phyloP scores from a whole-genome alignment of 768 basidiomycete species.

The Lyophyllum atratum region DNA sequence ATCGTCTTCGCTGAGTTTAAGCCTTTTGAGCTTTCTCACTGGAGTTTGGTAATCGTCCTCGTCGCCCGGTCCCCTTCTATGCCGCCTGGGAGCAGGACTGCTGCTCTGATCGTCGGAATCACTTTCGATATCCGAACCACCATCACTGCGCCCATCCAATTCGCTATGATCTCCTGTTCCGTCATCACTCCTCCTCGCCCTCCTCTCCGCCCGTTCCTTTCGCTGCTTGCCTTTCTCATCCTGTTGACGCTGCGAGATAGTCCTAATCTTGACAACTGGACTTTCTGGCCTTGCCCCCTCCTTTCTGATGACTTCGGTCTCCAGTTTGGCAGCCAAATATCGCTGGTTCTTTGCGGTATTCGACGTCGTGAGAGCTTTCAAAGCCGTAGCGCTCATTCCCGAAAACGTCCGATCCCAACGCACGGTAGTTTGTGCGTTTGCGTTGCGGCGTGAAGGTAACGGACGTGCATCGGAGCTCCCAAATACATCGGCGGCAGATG shows the following conservation, averaged over 20 bases:
- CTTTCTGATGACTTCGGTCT: slow-evolving; percentile 71
- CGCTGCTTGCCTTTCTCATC: slow-evolving; percentile 61
- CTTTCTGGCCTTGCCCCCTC: slow-evolving; percentile 76
- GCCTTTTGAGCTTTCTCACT: slow-evolving; percentile 34
- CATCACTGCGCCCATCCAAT: slow-evolving; percentile 31
- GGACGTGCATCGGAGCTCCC: slow-evolving; percentile 28
- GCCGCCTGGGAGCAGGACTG: slow-evolving; percentile 30
- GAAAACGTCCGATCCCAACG: slow-evolving; percentile 47
- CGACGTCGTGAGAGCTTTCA: slow-evolving; percentile 68
- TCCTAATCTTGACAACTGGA: slow-evolving; percentile 73
- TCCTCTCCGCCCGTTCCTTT: slow-evolving; percentile 59
- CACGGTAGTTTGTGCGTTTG: slow-evolving; percentile 26
- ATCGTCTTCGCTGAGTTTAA: slow-evolving; percentile 42
- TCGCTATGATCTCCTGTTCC: slow-evolving; percentile 18
- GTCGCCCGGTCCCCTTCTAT: slow-evolving; percentile 73
- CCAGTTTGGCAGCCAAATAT: slow-evolving; percentile 58
- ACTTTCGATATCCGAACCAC: slow-evolving; percentile 26
- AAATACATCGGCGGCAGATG: slow-evolving; percentile 39
- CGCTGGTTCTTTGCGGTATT: slow-evolving; percentile 77
- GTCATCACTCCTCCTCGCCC: slow-evolving; percentile 50
- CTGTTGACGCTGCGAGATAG: slow-evolving; percentile 63
- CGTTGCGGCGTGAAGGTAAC: slow-evolving; percentile 46
- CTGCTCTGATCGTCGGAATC: slow-evolving; percentile 21
- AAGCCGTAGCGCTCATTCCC: slow-evolving; percentile 68
- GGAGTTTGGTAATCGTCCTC: slow-evolving; percentile 82